Conservation (phyloP, 1,284 basidiomycete species). For the Psilocybe mexicana region DNA sequence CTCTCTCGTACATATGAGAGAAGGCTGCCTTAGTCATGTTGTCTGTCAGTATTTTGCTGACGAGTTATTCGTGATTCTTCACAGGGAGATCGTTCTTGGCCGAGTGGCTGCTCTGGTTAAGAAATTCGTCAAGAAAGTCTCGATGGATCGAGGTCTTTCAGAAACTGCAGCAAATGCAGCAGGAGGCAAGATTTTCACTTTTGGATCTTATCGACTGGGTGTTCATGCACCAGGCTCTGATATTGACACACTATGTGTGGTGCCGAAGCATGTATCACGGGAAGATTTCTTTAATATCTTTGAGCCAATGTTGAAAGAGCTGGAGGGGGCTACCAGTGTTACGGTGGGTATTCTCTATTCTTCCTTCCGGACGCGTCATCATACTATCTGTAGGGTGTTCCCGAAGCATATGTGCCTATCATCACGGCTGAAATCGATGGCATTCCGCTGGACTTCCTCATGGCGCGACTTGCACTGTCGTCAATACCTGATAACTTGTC, state of each 20-base stretch:
- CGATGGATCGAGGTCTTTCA: constrained; percentile 79
- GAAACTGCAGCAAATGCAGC: constrained; percentile 84
- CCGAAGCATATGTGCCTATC: constrained; percentile 95
- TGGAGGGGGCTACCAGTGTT: constrained; percentile 88
- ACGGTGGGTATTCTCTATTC: constrained; percentile 60
- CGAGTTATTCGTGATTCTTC: constrained; percentile 6
- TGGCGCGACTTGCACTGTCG: constrained; percentile 84
- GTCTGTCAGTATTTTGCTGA: constrained; percentile 7
- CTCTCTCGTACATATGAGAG: not conserved
- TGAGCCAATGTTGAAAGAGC: constrained; percentile 84
- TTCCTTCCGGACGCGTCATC: constrained; percentile 10
- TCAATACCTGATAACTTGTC: constrained; percentile 91
- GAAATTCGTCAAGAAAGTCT: constrained; percentile 89
- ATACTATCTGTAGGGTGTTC: constrained; percentile 71
- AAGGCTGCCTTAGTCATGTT: not conserved
- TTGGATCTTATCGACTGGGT: constrained; percentile 94
- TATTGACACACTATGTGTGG: constrained; percentile 99
- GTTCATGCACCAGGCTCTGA: constrained; percentile 96
- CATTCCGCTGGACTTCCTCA: constrained; percentile 92
- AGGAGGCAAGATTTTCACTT: constrained; percentile 98
- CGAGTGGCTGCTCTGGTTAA: constrained; percentile 90
- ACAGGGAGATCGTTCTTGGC: constrained; percentile 91
- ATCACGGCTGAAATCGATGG: constrained; percentile 92
- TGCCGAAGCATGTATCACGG: constrained; percentile 92
- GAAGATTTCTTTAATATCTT: constrained; percentile 97